Conservation (phyloP, 169 alveolate genomes). For the Eimeria praecox region DNA sequence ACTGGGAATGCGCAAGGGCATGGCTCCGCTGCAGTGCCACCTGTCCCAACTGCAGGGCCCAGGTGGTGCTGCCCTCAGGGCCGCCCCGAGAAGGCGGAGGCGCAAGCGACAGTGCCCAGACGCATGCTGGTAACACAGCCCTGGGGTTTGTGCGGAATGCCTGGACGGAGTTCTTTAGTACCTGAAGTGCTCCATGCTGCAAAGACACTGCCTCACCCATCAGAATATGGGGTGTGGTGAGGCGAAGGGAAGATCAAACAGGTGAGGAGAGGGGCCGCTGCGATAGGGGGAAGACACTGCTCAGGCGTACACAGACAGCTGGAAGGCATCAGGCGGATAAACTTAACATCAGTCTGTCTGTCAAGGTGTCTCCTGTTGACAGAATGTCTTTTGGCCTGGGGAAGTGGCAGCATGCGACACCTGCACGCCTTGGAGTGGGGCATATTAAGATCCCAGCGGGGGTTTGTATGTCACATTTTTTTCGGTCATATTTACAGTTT, state of each 20-base stretch:
- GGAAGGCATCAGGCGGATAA: neutral
- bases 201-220: neutral
- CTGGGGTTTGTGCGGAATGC: slow-evolving; percentile 66
- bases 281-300: neutral
- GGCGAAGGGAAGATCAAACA: neutral
- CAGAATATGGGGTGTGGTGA: neutral
- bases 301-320: neutral
- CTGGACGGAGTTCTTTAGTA: slow-evolving; percentile 40
- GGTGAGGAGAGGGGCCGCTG: neutral
- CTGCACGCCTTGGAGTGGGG: neutral
- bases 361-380: neutral
- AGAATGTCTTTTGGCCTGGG: neutral
- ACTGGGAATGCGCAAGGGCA: slow-evolving; percentile 83
- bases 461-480: neutral
- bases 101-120: neutral
- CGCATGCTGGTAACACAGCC: slow-evolving; percentile 55
- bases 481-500: neutral
- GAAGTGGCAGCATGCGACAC: neutral
- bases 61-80: slow-evolving; percentile 51
- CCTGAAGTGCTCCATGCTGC: neutral
- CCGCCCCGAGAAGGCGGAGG: slow-evolving; percentile 15
- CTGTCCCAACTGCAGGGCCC: slow-evolving; percentile 87
- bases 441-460: neutral
- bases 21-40: slow-evolving; percentile 85
- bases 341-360: neutral